Percentiles rank a stretch among this genome's conserved stretches.
Evolutionary conservation across 495 filamentous ascomycete species (phyloP).

Genomic region (Chaetomium tenue): DNA sequence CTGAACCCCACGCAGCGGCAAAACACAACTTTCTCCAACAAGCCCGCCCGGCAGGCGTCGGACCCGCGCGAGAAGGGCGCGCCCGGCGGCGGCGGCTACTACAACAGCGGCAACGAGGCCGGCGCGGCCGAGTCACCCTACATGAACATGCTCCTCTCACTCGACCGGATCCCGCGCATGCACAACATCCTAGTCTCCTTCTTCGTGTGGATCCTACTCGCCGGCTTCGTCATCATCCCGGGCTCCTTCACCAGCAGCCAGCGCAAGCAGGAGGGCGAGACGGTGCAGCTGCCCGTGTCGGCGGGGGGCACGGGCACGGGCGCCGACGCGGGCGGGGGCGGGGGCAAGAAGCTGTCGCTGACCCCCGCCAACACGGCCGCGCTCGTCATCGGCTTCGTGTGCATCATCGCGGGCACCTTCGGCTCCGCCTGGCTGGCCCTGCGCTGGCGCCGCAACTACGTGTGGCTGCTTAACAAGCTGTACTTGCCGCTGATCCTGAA

Average conservation of each 20-base stretch:
- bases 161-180: conserved; percentile 39
- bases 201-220: conserved; percentile 42
- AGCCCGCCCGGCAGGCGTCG: background rate
- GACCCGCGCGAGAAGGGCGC: background rate
- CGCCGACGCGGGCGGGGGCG: conserved; percentile 7
- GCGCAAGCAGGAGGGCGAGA: conserved; percentile 9
- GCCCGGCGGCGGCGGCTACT: background rate
- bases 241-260: conserved; percentile 38
- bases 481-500: conserved; percentile 47
- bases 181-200: conserved; percentile 38
- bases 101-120: background rate
- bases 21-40: conserved; percentile 9
- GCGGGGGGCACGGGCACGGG: conserved; percentile 20
- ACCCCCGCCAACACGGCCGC: conserved; percentile 22
- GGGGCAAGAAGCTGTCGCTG: conserved; percentile 16
- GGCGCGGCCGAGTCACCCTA: conserved; percentile 35
- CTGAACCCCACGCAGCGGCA: conserved; percentile 11
- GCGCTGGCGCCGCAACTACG: conserved; percentile 41
- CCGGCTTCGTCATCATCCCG: conserved; percentile 45
- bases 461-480: conserved; percentile 47
- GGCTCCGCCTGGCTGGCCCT: conserved; percentile 29
- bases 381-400: conserved; percentile 31
- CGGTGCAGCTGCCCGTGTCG: background rate
- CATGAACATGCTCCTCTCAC: conserved; percentile 41
- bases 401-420: conserved; percentile 30